Conservation (phyloP, 768 basidiomycete genomes). For the Rhodotorula toruloides region DNA sequence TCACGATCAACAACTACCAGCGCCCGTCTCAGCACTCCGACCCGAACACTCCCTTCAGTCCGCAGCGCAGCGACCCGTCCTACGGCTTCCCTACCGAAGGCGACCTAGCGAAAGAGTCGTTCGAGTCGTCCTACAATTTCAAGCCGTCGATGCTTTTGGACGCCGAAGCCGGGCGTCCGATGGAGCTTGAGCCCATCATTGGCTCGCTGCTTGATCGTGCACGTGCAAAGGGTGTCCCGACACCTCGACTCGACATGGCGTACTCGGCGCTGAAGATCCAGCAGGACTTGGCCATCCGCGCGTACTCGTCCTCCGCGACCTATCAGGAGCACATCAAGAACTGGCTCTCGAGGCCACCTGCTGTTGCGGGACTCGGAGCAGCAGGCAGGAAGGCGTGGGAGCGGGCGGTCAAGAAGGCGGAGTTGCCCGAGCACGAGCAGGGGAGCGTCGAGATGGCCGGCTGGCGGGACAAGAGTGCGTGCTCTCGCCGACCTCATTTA, state of each 20-base stretch:
- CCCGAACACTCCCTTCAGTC: slow-evolving; percentile 15
- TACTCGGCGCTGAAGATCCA: slow-evolving; percentile 23
- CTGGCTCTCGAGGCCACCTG: slow-evolving; percentile 24
- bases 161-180: slow-evolving; percentile 32
- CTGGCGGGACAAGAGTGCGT: slow-evolving; percentile 20
- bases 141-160: slow-evolving; percentile 39
- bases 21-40: slow-evolving; percentile 1
- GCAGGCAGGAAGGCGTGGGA: slow-evolving; percentile 29
- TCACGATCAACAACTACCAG: slow-evolving; percentile 32
- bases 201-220: slow-evolving; percentile 34
- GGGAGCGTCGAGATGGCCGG: slow-evolving; percentile 21
- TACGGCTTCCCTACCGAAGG: slow-evolving; percentile 15
- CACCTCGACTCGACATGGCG: slow-evolving; percentile 29
- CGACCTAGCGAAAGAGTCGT: background rate
- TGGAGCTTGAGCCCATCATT: slow-evolving; percentile 37
- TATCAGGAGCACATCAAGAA: slow-evolving; percentile 27
- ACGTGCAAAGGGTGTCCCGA: slow-evolving; percentile 29
- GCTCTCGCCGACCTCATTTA: background rate
- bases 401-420: slow-evolving; percentile 8
- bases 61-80: background rate
- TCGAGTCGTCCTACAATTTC: slow-evolving; percentile 23
- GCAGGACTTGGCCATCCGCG: slow-evolving; percentile 9
- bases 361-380: slow-evolving; percentile 23
- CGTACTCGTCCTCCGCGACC: slow-evolving; percentile 3
- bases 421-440: background rate